Conservation (phyloP, 164 flowering plant species). For the Stephania japonica region DNA sequence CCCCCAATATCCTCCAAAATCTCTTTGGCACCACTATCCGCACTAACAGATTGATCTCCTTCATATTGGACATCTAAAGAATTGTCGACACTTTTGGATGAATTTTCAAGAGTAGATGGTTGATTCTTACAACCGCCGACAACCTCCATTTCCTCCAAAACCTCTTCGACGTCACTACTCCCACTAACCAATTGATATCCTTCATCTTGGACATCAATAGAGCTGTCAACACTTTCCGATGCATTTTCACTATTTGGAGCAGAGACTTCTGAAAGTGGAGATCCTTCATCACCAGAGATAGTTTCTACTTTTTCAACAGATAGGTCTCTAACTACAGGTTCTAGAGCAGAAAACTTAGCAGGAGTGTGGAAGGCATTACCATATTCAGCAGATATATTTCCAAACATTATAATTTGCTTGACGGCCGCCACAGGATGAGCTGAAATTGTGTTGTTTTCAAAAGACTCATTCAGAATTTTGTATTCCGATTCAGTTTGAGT, state of each 20-base stretch:
- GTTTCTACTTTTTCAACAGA: slow-evolving; percentile 8
- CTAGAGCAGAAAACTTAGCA: slow-evolving; percentile 1
- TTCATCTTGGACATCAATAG: slow-evolving; percentile 16
- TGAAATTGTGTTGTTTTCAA: slow-evolving; percentile 1
- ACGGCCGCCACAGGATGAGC: not conserved
- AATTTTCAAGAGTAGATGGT: slow-evolving; percentile 18
- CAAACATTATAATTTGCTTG: slow-evolving; percentile 11
- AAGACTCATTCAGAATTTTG: not conserved
- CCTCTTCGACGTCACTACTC: slow-evolving; percentile 9
- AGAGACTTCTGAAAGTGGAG: not conserved
- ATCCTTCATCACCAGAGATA: not conserved
- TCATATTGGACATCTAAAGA: not conserved
- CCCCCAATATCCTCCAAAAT: slow-evolving; percentile 6
- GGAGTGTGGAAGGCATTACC: not conserved
- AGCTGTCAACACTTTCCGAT: slow-evolving; percentile 5
- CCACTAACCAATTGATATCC: not conserved
- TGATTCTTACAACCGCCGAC: not conserved
- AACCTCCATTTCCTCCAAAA: slow-evolving; percentile 7
- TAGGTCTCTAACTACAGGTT: slow-evolving; percentile 7
- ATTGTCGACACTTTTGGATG: not conserved
- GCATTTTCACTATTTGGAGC: slow-evolving; percentile 13
- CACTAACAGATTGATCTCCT: not conserved
- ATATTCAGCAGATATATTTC: slow-evolving; percentile 1
- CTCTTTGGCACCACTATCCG: slow-evolving; percentile 9
- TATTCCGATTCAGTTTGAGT: slow-evolving; percentile 1